A percentile compares a stretch with the other conserved stretches of the same genome.
Conservation (phyloP, 768 basidiomycete species). For the Auriculariales sp. region DNA sequence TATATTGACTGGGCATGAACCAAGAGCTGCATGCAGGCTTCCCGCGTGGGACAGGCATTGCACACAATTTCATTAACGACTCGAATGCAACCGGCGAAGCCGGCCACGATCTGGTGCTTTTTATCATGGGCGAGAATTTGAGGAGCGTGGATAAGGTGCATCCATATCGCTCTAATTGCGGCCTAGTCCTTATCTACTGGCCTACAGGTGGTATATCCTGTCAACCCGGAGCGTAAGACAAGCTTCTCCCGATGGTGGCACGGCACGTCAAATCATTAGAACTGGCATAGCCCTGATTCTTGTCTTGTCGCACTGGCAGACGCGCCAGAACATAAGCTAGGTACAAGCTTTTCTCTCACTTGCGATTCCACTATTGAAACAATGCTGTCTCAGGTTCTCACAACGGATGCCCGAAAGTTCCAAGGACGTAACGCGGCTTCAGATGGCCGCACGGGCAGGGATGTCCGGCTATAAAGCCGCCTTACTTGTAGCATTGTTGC, state of each 20-base stretch:
- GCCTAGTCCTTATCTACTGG: not conserved
- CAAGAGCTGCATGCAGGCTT: too few relatives aligned
- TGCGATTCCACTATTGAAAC: not conserved
- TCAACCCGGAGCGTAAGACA: slow-evolving; percentile 4
- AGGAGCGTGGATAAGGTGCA: too few relatives aligned
- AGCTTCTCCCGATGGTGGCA: slow-evolving; percentile 4
- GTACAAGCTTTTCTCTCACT: not conserved
- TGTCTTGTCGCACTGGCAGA: not conserved
- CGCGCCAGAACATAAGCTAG: not conserved
- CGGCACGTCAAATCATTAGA: slow-evolving; percentile 2
- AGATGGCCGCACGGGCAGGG: too few relatives aligned
- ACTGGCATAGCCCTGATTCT: not conserved
- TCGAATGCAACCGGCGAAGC: slow-evolving; percentile 7
- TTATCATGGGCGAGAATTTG: slow-evolving; percentile 11
- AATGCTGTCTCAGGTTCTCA: not conserved
- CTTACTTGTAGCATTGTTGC: too few relatives aligned
- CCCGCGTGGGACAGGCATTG: slow-evolving; percentile 10
- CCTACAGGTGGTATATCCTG: slow-evolving; percentile 5
- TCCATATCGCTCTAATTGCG: not conserved
- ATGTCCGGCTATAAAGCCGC: too few relatives aligned
- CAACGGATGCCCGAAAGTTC: not conserved
- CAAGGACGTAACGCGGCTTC: not conserved
- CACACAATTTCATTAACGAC: slow-evolving; percentile 11
- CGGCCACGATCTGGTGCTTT: slow-evolving; percentile 9
- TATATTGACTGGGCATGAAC: too few relatives aligned